Conservation (phyloP, 257 asterid species). For the Ilex aquifolium region DNA sequence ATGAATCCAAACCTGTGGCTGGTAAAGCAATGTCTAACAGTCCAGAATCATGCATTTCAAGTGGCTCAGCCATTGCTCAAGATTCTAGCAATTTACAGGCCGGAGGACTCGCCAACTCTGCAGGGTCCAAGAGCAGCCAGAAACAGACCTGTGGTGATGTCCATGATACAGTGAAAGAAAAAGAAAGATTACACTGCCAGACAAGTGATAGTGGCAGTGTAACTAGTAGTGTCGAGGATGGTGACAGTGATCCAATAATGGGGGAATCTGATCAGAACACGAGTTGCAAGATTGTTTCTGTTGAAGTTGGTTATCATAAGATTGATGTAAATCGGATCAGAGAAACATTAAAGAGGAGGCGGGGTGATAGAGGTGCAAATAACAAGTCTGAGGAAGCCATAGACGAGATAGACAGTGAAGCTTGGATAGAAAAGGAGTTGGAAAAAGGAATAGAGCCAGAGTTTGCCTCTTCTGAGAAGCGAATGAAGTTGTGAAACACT, state of each 20-base stretch:
- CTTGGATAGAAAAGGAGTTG: conserved; percentile 55
- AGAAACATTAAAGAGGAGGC: conserved; percentile 41
- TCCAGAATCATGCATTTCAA: conserved; percentile 36
- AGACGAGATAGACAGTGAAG: conserved; percentile 31
- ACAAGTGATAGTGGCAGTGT: conserved; percentile 36
- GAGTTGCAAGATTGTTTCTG: conserved; percentile 20
- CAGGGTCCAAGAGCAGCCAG: conserved; percentile 17
- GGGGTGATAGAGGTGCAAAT: conserved; percentile 14
- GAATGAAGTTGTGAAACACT: background rate
- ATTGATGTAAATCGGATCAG: conserved; percentile 34
- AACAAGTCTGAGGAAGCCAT: conserved; percentile 7
- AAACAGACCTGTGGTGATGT: conserved; percentile 7
- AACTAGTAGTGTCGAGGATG: conserved; percentile 39
- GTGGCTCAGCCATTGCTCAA: conserved; percentile 19
- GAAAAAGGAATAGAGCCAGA: conserved; percentile 32
- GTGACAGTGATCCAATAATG: conserved; percentile 22
- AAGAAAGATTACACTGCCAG: conserved; percentile 21
- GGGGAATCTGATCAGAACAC: conserved; percentile 20
- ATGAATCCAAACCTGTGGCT: conserved; percentile 12
- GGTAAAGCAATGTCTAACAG: conserved; percentile 23
- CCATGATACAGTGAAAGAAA: conserved; percentile 11
- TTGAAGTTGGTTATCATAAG: conserved; percentile 16
- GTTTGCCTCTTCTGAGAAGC: conserved; percentile 4
- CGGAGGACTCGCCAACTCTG: conserved; percentile 7
- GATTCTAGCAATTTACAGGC: conserved; percentile 20